Percentiles rank a stretch among this genome's conserved stretches.
Evolutionary conservation across 164 flowering plant species (phyloP).

Genomic region (Aristolochia californica): DNA sequence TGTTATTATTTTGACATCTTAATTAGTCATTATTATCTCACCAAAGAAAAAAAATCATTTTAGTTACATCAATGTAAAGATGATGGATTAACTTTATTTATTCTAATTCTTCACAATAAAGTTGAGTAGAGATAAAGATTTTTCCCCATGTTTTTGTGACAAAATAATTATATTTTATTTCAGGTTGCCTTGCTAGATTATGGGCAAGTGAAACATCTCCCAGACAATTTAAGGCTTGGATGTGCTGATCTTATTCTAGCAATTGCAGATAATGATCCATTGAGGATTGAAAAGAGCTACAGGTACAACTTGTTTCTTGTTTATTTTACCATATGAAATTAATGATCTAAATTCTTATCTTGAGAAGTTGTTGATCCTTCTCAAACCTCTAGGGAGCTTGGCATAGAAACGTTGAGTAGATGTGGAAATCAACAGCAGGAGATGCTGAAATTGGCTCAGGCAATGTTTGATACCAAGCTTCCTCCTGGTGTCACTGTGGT

Average conservation of each 20-base stretch:
- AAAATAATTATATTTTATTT: background rate
- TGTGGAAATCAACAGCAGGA: conserved; percentile 57
- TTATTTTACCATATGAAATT: no score
- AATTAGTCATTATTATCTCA: no score
- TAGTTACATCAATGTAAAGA: no score
- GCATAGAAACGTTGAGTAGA: conserved; percentile 49
- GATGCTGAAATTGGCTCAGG: conserved; percentile 59
- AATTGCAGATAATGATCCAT: conserved; percentile 64
- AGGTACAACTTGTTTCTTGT: conserved; percentile 28
- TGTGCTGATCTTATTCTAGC: conserved; percentile 81
- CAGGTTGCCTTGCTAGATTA: conserved; percentile 95
- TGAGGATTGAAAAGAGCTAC: conserved; percentile 49
- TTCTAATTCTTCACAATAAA: no score
- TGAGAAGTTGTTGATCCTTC: background rate
- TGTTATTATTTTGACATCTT: no score
- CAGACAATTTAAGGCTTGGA: conserved; percentile 71
- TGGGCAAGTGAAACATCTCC: conserved; percentile 97
- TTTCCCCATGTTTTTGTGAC: no score
- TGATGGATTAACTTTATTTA: no score
- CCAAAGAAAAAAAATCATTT: no score
- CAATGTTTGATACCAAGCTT: conserved; percentile 87
- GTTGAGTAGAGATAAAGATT: no score
- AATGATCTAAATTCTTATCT: background rate
- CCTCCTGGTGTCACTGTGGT: conserved; percentile 76
- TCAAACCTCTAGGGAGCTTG: conserved; percentile 56